Base-by-base conservation (phyloP, 2,329 filamentous ascomycete species). In the Biscogniauxia sp. region DNA sequence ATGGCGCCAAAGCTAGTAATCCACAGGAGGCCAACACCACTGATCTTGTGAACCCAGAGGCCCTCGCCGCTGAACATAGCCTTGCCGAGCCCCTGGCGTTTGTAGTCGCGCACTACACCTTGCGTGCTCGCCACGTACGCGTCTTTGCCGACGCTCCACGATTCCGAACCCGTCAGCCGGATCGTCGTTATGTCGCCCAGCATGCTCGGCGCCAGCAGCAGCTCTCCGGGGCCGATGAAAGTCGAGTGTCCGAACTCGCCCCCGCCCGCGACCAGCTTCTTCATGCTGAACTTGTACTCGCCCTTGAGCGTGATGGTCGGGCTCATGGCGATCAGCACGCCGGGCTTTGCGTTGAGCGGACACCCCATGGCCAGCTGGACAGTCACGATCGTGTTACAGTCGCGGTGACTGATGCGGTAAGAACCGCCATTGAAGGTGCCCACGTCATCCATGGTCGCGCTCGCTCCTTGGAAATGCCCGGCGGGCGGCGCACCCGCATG, bases 371-470 rank as follows among this genome's bases (percentile, higher is more conserved):
- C 94, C 53, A 98, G 78, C 75, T 97, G 94, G 20, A 97, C 77
- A 0, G 93, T 98, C 63, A 97, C 76, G 66, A 97, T 89, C 0
- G 91, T 93, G 74, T 98, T 99, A 61, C 87, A 89, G 75, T 97
- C 93, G 20, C 95, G 84, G 73, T 99, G 95, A 70, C 91, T 95
- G 72, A 98, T 93, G 51, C 95, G 85, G 74, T 94, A 99, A 72
- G 91, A 94, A 13, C 95, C 95, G 17, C 95, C 95, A 73, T 98
- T 98, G 80, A 98, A 99, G 0, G 90, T 95, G n/a, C 95, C 95
- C 1, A 96, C 86, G 68, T 97, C 93, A 74, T 98, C 95, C 28
- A 86, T 80, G 0, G 84, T 83, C 0, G 88, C 79, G 32, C 77
- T 76, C 0, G 84, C 86, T 28, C 90, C 91, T 5, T 81, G 74